Evolutionary conservation across 169 alveolate species (phyloP).

Genomic region (Eimeria praecox): DNA sequence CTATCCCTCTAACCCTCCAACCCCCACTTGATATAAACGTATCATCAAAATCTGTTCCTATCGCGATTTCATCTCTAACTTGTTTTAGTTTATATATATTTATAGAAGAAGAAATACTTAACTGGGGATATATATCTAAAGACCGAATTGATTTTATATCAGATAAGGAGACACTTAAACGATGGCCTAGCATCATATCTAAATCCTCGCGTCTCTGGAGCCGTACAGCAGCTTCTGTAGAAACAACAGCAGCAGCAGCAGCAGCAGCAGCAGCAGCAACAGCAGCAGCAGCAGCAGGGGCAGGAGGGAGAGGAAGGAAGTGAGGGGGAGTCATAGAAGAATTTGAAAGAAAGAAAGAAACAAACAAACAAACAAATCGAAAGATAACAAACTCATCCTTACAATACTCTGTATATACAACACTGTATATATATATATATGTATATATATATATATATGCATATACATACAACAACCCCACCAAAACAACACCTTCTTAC

Average conservation of each 20-base stretch:
- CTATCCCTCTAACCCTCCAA: not conserved
- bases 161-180: not conserved
- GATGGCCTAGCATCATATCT: not conserved
- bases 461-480: too few species aligned
- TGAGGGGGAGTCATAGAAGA: too few species aligned
- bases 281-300: too few species aligned
- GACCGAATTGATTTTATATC: not conserved
- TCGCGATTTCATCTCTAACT: not conserved
- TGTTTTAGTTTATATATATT: not conserved
- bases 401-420: too few species aligned
- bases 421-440: too few species aligned
- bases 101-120: not conserved
- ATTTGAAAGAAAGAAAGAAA: too few species aligned
- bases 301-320: too few species aligned
- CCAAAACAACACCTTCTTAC: not conserved
- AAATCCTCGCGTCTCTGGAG: not conserved
- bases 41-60: constrained; percentile 66
- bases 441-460: too few species aligned
- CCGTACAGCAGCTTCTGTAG: not conserved
- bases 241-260: not conserved
- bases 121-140: not conserved
- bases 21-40: constrained; percentile 56
- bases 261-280: not conserved
- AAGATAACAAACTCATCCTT: too few species aligned
- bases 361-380: too few species aligned